These are phyloP conservation scores for Cryptococcus sp. DNA, from an alignment of 1,284 basidiomycete species.

Conservation along the genomic window DNA sequence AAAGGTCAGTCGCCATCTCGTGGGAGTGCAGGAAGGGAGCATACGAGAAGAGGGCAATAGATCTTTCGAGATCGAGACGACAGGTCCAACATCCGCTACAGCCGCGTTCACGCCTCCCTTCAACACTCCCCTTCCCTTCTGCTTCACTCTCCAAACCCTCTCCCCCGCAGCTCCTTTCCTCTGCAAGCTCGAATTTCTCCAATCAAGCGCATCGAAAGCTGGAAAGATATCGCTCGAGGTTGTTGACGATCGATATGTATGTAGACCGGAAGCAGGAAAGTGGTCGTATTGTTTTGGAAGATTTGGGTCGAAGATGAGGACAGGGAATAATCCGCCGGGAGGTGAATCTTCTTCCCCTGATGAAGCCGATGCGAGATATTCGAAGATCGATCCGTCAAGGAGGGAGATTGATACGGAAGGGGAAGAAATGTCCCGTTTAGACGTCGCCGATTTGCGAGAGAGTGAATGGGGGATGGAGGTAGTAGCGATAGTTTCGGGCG, in stretches of 20 bases:
- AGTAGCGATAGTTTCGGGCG: slow-evolving; percentile 4
- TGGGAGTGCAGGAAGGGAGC: not conserved
- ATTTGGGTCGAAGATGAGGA: slow-evolving; percentile 42
- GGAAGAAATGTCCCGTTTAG: no score
- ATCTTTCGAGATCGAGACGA: slow-evolving; percentile 18
- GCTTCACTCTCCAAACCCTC: slow-evolving; percentile 37
- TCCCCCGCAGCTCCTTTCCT: slow-evolving; percentile 22
- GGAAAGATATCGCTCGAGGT: slow-evolving; percentile 18
- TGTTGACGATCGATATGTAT: not conserved
- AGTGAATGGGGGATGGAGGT: not conserved
- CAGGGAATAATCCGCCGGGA: slow-evolving; percentile 39
- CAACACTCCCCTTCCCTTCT: slow-evolving; percentile 28
- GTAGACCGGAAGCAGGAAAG: not conserved
- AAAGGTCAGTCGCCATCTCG: slow-evolving; percentile 2
- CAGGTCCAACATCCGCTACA: slow-evolving; percentile 14
- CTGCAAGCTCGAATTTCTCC: slow-evolving; percentile 37
- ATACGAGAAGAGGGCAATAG: slow-evolving; percentile 16
- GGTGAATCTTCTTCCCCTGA: slow-evolving; percentile 19
- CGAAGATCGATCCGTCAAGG: slow-evolving; percentile 30
- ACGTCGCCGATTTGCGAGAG: not conserved
- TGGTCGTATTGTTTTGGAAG: slow-evolving; percentile 38
- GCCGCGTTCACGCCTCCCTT: slow-evolving; percentile 15
- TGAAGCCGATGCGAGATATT: slow-evolving; percentile 28
- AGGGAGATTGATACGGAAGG: no score
- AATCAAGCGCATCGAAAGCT: slow-evolving; percentile 40